Conservation (phyloP, 2,329 filamentous ascomycete species). For the Fusarium aywerte region DNA sequence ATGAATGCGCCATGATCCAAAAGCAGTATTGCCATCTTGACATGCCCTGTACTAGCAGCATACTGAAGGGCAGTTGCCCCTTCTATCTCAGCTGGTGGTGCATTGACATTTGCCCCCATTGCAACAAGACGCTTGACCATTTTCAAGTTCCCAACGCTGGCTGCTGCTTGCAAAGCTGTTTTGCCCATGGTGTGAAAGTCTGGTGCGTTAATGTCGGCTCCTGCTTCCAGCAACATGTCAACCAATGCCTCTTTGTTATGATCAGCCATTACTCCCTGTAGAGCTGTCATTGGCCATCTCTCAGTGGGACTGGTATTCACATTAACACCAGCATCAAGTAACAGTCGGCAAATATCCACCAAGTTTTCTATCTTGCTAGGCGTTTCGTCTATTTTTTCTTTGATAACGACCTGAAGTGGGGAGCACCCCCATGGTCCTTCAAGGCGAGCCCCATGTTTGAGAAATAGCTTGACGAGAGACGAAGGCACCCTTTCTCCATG, state of each 20-base stretch:
- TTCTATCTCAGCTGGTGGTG: rapidly evolving
- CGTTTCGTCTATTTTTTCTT: too few relatives aligned
- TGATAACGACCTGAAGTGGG: neutral
- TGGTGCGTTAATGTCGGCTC: conserved; percentile 48
- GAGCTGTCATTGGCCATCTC: neutral
- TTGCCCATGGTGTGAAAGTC: rapidly evolving
- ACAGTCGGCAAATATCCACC: neutral
- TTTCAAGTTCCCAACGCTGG: neutral
- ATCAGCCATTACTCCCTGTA: neutral
- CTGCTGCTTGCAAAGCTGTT: conserved; percentile 41
- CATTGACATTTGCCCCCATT: rapidly evolving
- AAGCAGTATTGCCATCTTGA: neutral
- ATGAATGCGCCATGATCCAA: neutral
- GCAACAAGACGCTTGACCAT: conserved; percentile 21
- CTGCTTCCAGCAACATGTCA: conserved; percentile 43
- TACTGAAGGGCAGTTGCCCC: conserved; percentile 9
- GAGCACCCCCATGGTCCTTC: neutral
- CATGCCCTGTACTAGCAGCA: neutral
- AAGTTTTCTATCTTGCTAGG: neutral
- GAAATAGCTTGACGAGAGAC: rapidly evolving
- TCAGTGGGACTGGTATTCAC: neutral
- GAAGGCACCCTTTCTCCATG: too few relatives aligned
- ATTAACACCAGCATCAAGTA: neutral
- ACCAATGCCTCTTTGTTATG: conserved; percentile 35
- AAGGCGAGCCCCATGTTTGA: rapidly evolving